These are phyloP conservation scores for Aspergillus pseudoglaucus DNA, from an alignment of 2,329 filamentous ascomycete genomes.

Conservation along the genomic window DNA sequence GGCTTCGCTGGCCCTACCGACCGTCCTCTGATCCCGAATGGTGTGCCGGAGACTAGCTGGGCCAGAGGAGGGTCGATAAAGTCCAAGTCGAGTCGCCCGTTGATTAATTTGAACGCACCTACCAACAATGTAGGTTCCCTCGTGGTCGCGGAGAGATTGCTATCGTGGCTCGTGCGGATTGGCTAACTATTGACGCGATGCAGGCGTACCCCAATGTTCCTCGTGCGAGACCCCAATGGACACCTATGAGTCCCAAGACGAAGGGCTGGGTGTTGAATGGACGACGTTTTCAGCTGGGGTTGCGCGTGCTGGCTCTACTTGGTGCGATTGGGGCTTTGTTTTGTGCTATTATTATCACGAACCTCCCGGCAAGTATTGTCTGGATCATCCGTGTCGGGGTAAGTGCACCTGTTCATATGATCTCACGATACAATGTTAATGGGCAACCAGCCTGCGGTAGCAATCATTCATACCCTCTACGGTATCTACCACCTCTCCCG, in stretches of 20 bases:
- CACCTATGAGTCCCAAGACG: slow-evolving; percentile 61
- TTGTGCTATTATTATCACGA: slow-evolving; percentile 69
- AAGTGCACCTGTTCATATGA: slow-evolving; percentile 31
- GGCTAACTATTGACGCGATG: neutral
- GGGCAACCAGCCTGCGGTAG: slow-evolving; percentile 60
- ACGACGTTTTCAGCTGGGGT: slow-evolving; percentile 60
- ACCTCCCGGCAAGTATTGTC: slow-evolving; percentile 56
- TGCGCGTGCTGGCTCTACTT: slow-evolving; percentile 62
- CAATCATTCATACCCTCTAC: slow-evolving; percentile 66
- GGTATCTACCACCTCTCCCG: slow-evolving; percentile 73
- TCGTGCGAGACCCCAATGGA: slow-evolving; percentile 55
- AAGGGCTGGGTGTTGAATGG: slow-evolving; percentile 66
- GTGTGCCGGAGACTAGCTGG: slow-evolving; percentile 73
- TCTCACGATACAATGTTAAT: neutral
- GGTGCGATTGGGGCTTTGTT: slow-evolving; percentile 66
- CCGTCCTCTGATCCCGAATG: slow-evolving; percentile 75
- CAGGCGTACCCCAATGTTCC: slow-evolving; percentile 48
- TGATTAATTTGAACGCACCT: slow-evolving; percentile 77
- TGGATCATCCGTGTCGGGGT: slow-evolving; percentile 76
- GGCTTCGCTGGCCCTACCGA: slow-evolving; percentile 47
- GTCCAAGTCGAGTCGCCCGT: slow-evolving; percentile 64
- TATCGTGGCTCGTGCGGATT: neutral
- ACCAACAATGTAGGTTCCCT: slow-evolving; percentile 61
- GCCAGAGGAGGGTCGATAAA: slow-evolving; percentile 50
- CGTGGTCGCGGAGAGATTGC: slow-evolving; percentile 2